Percentiles rank a stretch among this genome's conserved stretches.
phyloP scores from a whole-genome alignment of 306 rosid species.

The Vigna angularis region DNA sequence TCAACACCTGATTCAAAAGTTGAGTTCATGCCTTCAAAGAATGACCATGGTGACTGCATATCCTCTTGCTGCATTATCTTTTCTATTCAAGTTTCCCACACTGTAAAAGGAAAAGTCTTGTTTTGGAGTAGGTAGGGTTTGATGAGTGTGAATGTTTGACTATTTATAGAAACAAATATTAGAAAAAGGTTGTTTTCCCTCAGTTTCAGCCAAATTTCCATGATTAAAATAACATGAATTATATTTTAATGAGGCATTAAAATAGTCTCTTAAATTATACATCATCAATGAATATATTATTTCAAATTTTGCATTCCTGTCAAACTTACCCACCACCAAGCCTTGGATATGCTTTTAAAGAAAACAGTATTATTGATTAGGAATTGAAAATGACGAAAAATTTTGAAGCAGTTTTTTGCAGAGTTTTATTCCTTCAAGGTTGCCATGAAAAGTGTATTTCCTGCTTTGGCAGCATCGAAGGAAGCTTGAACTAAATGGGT shows the following conservation, averaged over 20 bases:
- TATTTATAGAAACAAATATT: slow-evolving; percentile 33
- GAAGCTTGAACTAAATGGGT: not conserved
- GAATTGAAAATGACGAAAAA: slow-evolving; percentile 41
- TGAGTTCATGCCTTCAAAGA: slow-evolving; percentile 42
- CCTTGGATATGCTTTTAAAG: not conserved
- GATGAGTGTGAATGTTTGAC: not conserved
- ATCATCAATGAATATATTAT: no score
- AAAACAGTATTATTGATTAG: not conserved
- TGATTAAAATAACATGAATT: slow-evolving; percentile 1
- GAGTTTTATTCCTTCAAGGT: slow-evolving; percentile 35
- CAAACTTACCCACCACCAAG: not conserved
- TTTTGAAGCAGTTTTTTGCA: slow-evolving; percentile 39
- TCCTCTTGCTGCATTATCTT: slow-evolving; percentile 52
- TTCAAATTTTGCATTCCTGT: not conserved
- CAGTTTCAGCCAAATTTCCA: not conserved
- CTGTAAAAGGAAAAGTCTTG: slow-evolving; percentile 13
- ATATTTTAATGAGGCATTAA: not conserved
- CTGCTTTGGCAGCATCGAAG: slow-evolving; percentile 51
- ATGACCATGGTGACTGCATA: slow-evolving; percentile 50
- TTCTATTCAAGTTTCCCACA: slow-evolving; percentile 2
- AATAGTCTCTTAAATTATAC: no score
- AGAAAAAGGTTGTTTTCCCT: not conserved
- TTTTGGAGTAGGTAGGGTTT: slow-evolving; percentile 5
- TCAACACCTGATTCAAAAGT: slow-evolving; percentile 47
- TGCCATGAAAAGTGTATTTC: slow-evolving; percentile 38